Base-by-base conservation (phyloP, 345 rosid genomes). In the Limnanthes douglasii region DNA sequence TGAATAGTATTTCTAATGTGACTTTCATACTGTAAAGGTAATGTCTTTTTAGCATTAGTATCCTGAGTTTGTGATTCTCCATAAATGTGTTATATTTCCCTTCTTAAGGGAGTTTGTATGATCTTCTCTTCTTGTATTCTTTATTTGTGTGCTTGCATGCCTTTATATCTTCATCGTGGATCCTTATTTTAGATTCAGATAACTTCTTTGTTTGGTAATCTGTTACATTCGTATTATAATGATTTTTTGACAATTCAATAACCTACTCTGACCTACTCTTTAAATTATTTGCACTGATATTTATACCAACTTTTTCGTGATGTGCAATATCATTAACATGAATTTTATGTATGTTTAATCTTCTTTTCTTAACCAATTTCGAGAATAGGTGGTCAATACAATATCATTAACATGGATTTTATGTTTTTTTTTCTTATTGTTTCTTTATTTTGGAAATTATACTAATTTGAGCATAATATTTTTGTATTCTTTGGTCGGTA, bases 111-210 rank as follows among this genome's bases (percentile, higher is more conserved):
- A 41, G 43, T 28, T 37, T 57, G 64, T 27, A 31, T 54, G 31
- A 26, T 48, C 36, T 62, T 52, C 44, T 24, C 46, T 39, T 59
- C 68, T 53, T 46, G 62, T 29, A 13, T 54, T 54, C 25, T 64
- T 21, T 35, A 55, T 4, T 34, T 45, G 50, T 45, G 61, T 49
- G 51, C 48, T 47, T 46, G 46, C 40, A 34, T 48, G 37, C 23
- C 52, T 44, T 38, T 53, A 15, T 30, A 48, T 43, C 66, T 40
- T 63, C 79, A 43, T 64, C 60, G 43, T 21, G 54, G 11, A 44
- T 52, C 55, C 53, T 64, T 61, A 52, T 37, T 42, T 41, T 52
- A 50, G 74, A 50, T 29, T 60, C 66, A 10, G 66, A 51, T 39
- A 57, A 66, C 37, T 68, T 53, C 18, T 34, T 63, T 56, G 54